Conservation (phyloP, 495 filamentous ascomycete genomes). For the Cercophora sp. region DNA sequence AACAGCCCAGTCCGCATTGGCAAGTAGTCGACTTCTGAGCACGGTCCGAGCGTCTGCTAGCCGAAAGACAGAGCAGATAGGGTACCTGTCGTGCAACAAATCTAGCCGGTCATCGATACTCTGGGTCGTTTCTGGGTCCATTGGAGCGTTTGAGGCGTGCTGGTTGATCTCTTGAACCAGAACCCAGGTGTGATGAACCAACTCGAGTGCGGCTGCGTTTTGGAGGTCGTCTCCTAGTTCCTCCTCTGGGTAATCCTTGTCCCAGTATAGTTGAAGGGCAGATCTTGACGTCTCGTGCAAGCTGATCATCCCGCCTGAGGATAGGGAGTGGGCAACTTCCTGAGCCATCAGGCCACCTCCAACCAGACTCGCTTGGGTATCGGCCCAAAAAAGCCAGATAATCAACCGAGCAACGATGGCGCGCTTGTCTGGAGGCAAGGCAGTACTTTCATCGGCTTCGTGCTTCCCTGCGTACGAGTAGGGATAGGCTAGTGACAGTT, state of each 20-base stretch:
- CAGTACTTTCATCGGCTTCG: neutral
- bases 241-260: slow-evolving; percentile 41
- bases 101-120: slow-evolving; percentile 18
- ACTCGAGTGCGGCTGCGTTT: slow-evolving; percentile 27
- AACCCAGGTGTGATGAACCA: slow-evolving; percentile 41
- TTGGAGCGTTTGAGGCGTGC: neutral
- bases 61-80: slow-evolving; percentile 29
- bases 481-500: neutral
- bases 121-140: slow-evolving; percentile 1
- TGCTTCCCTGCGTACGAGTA: neutral
- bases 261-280: slow-evolving; percentile 31
- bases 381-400: slow-evolving; percentile 28
- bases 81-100: slow-evolving; percentile 12
- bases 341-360: slow-evolving; percentile 26
- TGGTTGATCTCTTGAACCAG: slow-evolving; percentile 32
- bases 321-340: slow-evolving; percentile 9
- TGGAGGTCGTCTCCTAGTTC: slow-evolving; percentile 48
- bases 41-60: slow-evolving; percentile 33
- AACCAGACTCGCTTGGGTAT: slow-evolving; percentile 23
- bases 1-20: slow-evolving; percentile 48
- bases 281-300: slow-evolving; percentile 20
- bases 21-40: slow-evolving; percentile 36
- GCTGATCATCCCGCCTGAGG: slow-evolving; percentile 12
- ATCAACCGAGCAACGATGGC: slow-evolving; percentile 23
- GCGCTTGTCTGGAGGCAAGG: slow-evolving; percentile 1